Evolutionary conservation across 805 yeast genomes (phyloP).

Genomic region (Candida ortonii): DNA sequence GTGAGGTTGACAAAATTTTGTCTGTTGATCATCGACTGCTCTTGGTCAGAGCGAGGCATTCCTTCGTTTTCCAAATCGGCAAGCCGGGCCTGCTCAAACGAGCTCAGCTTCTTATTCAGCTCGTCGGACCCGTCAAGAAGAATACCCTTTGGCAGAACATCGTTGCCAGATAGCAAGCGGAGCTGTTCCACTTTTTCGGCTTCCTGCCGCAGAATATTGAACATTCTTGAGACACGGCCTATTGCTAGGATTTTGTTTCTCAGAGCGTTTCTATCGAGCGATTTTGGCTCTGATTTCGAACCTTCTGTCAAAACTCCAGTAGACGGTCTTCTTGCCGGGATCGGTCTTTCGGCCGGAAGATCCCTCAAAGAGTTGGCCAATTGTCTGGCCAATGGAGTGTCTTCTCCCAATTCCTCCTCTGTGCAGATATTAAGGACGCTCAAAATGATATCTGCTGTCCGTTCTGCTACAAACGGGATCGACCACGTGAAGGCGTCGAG

Average conservation of each 20-base stretch:
- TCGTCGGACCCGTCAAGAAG: constrained; percentile 80
- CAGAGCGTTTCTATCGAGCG: constrained; percentile 42
- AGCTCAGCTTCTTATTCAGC: constrained; percentile 60
- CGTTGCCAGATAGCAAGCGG: constrained; percentile 69
- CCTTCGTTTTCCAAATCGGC: constrained; percentile 85
- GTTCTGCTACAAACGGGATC: constrained; percentile 94
- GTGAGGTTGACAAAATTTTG: constrained; percentile 21
- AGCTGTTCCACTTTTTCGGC: constrained; percentile 83
- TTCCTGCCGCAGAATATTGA: constrained; percentile 82
- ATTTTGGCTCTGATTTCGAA: constrained; percentile 8
- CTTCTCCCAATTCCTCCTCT: constrained; percentile 87
- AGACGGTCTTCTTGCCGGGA: constrained; percentile 1
- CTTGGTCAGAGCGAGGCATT: too few relatives aligned
- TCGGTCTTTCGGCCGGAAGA: constrained; percentile 3
- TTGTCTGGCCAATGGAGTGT: constrained; percentile 49
- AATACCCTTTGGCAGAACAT: constrained; percentile 77
- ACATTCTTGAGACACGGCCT: constrained; percentile 95
- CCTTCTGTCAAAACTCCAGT: constrained; percentile 5
- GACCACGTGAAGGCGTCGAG: constrained; percentile 99
- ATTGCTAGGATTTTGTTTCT: constrained; percentile 90
- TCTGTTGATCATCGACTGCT: too few relatives aligned
- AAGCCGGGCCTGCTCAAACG: constrained; percentile 79
- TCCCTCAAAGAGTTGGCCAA: constrained; percentile 34
- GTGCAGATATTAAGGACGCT: constrained; percentile 90
- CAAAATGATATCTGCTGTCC: constrained; percentile 89